These are phyloP conservation scores for Chimonanthus salicifolius DNA, from an alignment of 164 flowering plant species.

Conservation along the genomic window DNA sequence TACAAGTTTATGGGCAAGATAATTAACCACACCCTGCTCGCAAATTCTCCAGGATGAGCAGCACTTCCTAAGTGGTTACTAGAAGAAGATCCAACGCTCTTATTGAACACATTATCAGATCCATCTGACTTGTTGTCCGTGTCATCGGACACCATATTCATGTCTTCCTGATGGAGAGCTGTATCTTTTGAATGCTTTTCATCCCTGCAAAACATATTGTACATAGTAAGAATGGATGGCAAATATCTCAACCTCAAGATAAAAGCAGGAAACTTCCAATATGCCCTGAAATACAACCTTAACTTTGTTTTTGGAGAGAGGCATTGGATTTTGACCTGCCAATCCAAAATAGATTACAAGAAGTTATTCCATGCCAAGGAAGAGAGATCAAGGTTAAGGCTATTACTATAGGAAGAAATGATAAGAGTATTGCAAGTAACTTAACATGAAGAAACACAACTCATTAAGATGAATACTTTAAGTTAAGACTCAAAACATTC, in stretches of 20 bases:
- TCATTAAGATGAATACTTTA: not conserved
- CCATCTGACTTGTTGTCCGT: conserved; percentile 40
- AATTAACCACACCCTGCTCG: conserved; percentile 40
- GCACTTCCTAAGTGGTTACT: conserved; percentile 30
- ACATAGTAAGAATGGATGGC: conserved; percentile 6
- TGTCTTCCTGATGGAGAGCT: conserved; percentile 26
- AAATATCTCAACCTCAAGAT: not conserved
- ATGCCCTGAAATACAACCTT: conserved; percentile 24
- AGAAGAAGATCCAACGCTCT: conserved; percentile 39
- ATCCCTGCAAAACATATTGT: conserved; percentile 31
- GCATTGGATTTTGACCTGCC: conserved; percentile 59
- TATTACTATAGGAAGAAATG: not conserved
- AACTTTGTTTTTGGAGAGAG: conserved; percentile 36
- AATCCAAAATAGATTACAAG: conserved; percentile 3
- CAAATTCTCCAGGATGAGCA: conserved; percentile 36
- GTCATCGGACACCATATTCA: conserved; percentile 27
- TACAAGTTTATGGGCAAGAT: not conserved
- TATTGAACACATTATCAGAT: conserved; percentile 30
- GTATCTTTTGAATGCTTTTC: conserved; percentile 26
- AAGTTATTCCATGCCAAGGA: not conserved
- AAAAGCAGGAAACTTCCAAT: not conserved
- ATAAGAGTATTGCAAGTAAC: not conserved
- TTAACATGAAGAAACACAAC: too few relatives aligned
- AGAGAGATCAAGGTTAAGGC: not conserved
- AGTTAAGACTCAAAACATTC: too few relatives aligned